Percentiles rank a stretch among this genome's conserved stretches.
phyloP scores from a whole-genome alignment of 306 rosid species.

The Mucuna pruriens region DNA sequence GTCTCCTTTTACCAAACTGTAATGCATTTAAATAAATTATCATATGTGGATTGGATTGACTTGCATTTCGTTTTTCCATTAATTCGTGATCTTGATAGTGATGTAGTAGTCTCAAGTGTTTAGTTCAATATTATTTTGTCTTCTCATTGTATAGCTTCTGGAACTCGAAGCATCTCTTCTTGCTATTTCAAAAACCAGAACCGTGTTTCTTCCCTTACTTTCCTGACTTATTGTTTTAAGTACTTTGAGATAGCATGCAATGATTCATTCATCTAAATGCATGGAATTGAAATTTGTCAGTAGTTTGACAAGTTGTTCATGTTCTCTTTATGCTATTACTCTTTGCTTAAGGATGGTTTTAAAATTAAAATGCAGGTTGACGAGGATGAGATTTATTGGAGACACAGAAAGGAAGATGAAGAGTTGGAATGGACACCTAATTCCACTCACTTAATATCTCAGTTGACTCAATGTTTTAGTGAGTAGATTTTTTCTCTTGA shows the following conservation, averaged over 20 bases:
- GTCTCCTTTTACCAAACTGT: not conserved
- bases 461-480: slow-evolving; percentile 88
- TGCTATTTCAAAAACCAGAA: not conserved
- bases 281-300: slow-evolving; percentile 29
- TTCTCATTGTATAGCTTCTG: slow-evolving; percentile 5
- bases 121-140: slow-evolving; percentile 7
- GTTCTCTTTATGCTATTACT: slow-evolving; percentile 14
- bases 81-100: slow-evolving; percentile 5
- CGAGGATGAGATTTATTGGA: slow-evolving; percentile 82
- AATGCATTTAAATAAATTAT: slow-evolving; percentile 10
- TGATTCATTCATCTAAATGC: not conserved
- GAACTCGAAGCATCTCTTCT: not conserved
- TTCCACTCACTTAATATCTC: slow-evolving; percentile 79
- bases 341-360: slow-evolving; percentile 37
- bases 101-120: slow-evolving; percentile 6
- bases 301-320: slow-evolving; percentile 7
- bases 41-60: not conserved
- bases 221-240: not conserved
- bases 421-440: slow-evolving; percentile 77
- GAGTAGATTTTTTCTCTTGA: slow-evolving; percentile 50
- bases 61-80: not conserved
- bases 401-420: slow-evolving; percentile 62
- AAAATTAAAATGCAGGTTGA: slow-evolving; percentile 69
- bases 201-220: not conserved
- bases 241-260: not conserved